Base-by-base conservation (phyloP, 768 basidiomycete species). In the Agaricus sinodeliciosus region DNA sequence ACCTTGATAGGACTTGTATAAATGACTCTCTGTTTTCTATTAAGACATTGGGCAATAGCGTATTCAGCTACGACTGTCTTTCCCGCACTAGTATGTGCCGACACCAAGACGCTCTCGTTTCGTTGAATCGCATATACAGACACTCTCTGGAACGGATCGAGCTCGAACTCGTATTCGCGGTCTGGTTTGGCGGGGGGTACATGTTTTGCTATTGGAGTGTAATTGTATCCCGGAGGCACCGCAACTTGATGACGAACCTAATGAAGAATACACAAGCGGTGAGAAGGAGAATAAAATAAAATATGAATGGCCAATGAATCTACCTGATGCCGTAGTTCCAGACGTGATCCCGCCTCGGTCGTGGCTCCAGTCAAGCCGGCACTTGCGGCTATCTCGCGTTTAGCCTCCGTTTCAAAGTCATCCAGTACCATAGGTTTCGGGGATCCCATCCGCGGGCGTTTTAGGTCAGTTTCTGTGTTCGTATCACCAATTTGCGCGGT, bases 1-100 rank as follows among this genome's bases (percentile, higher is more conserved):
- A 94, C 95, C 82, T 99, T 99, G 73, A 99, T 99, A 51, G 96
- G 96, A 79, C 90, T 94, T 19, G 96, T 99, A 72, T 99, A 99
- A 57, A 98, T 96, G 61, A 98, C 95, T 67, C 96, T 79, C 71
- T 96, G 90, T 64, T 92, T 93, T 63, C 88, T 85, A 68, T 84
- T 85, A 61, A 99, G 73, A 77, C 90, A 94, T 67, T 93, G 91
- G 0, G 96, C 96, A 64, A 99, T 98, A 43, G 96, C 96, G 69
- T 98, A 99, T 74, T 99, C 96, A 43, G 96, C 96, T 56, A 99
- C 96, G 57, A 98, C 96, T 2, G 96, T 99, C 72, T 99, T 99
- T 63, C 96, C 96, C 34, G 96, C 96, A 69, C 91, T 94, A 4
- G 96, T 99, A 73, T 99, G 96, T 0, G 96, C 96, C 19, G 95